A percentile compares a stretch with the other conserved stretches of the same genome.
These are phyloP conservation scores for Mortierella sp. DNA, from an alignment of 371 early-diverging fungal species.

Conservation along the genomic window DNA sequence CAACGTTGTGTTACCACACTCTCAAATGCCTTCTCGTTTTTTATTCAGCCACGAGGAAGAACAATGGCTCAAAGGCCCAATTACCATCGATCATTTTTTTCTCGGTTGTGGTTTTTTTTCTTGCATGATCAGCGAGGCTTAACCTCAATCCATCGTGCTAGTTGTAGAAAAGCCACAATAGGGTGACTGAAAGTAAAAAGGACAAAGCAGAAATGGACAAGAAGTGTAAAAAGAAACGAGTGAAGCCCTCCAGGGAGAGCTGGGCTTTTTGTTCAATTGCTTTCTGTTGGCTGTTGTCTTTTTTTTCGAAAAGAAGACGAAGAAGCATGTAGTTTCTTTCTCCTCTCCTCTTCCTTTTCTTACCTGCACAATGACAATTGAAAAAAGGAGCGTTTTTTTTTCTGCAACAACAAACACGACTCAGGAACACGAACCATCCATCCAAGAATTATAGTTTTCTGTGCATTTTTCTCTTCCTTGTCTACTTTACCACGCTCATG, in stretches of 20 bases:
- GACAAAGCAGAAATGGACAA: neutral
- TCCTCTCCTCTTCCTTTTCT: too few species aligned
- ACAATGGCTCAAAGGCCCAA: neutral
- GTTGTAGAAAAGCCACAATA: neutral
- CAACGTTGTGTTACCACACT: neutral
- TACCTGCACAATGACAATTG: too few species aligned
- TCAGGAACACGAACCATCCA: neutral
- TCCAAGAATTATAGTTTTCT: neutral
- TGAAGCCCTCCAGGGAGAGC: too few species aligned
- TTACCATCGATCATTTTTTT: neutral
- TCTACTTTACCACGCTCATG: neutral
- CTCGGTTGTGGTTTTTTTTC: neutral
- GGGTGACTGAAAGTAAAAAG: neutral
- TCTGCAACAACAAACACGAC: neutral
- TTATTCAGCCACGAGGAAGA: neutral
- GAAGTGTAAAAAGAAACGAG: too few species aligned
- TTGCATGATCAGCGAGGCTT: neutral
- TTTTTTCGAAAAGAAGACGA: too few species aligned
- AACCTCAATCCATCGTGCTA: neutral
- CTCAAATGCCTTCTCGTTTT: neutral
- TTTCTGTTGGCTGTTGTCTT: too few species aligned
- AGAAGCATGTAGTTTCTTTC: too few species aligned
- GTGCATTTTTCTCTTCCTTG: neutral
- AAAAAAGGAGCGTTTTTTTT: too few species aligned
- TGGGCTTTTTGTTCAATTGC: too few species aligned